Percentiles rank a stretch among this genome's conserved stretches.
These are phyloP conservation scores for Neurospora sp. DNA, from an alignment of 495 filamentous ascomycete species.

Conservation along the genomic window DNA sequence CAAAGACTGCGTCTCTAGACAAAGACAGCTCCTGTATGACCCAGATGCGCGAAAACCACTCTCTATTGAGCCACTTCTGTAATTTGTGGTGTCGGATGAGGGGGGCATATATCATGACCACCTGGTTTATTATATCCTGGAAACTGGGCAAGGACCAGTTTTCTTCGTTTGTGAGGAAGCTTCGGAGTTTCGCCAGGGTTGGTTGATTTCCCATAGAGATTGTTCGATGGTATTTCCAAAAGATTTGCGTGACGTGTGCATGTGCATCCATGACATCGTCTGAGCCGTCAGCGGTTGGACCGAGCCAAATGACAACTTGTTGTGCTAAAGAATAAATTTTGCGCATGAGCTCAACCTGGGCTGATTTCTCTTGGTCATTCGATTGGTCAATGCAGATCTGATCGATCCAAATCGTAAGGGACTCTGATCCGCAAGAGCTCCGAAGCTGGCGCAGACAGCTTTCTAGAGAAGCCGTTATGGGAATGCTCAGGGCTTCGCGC, in stretches of 20 bases:
- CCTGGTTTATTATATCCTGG: rapidly evolving
- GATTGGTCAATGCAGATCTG: neutral
- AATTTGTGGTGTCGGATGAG: neutral
- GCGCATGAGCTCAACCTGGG: neutral
- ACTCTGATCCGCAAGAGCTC: neutral
- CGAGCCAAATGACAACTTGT: neutral
- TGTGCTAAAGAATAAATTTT: neutral
- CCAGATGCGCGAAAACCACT: neutral
- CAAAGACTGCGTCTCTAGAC: neutral
- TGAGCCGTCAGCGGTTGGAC: constrained; percentile 3
- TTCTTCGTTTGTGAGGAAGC: rapidly evolving
- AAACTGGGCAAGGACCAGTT: neutral
- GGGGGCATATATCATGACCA: neutral
- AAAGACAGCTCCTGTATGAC: neutral
- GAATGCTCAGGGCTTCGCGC: neutral
- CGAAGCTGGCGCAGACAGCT: neutral
- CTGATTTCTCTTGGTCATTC: neutral
- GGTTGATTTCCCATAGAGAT: neutral
- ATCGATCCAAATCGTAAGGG: neutral
- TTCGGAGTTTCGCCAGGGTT: neutral
- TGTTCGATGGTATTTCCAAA: neutral
- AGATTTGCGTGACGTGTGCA: neutral
- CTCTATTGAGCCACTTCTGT: neutral
- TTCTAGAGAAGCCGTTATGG: neutral
- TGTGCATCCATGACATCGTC: constrained; percentile 8